Conservation (phyloP, 1,139 yeast species). For the Keqinozyma sinolaborantium region DNA sequence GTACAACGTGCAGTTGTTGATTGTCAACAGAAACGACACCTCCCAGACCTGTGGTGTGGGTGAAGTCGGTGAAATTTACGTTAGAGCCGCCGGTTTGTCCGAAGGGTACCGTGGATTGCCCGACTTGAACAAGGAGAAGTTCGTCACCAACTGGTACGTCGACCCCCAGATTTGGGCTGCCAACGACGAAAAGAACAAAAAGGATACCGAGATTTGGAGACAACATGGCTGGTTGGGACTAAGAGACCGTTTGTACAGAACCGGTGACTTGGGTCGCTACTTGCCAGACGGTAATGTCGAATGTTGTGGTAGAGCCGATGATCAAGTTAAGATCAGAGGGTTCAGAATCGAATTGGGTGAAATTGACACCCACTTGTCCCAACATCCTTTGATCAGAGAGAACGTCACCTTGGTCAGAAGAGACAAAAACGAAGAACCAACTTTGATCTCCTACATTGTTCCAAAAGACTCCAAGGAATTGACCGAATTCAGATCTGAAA, state of each 20-base stretch:
- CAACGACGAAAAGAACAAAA: constrained; percentile 40
- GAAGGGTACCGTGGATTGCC: constrained; percentile 94
- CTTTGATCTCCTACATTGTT: constrained; percentile 86
- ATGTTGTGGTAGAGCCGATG: constrained; percentile 98
- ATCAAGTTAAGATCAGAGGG: constrained; percentile 97
- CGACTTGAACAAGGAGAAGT: constrained; percentile 82
- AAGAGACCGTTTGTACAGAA: constrained; percentile 90
- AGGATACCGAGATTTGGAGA: constrained; percentile 64
- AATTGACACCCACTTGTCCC: constrained; percentile 94
- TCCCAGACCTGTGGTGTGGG: constrained; percentile 96
- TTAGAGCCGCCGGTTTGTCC: constrained; percentile 96
- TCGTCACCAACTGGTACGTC: constrained; percentile 87
- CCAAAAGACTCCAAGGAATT: constrained; percentile 68
- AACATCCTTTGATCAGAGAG: constrained; percentile 87
- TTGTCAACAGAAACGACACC: constrained; percentile 86
- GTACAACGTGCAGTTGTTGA: constrained; percentile 89
- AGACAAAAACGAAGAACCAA: constrained; percentile 90
- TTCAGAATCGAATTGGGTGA: constrained; percentile 98
- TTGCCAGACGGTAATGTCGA: constrained; percentile 96
- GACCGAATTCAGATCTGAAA: constrained; percentile 44
- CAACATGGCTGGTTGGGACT: constrained; percentile 85
- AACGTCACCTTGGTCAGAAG: constrained; percentile 90
- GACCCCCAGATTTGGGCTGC: constrained; percentile 57
- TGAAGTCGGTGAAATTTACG: constrained; percentile 97
- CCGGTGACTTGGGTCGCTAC: constrained; percentile 96